A percentile compares a stretch with the other conserved stretches of the same genome.
Evolutionary conservation across 768 basidiomycete species (phyloP).

Genomic region (Mycena rebaudengoi): DNA sequence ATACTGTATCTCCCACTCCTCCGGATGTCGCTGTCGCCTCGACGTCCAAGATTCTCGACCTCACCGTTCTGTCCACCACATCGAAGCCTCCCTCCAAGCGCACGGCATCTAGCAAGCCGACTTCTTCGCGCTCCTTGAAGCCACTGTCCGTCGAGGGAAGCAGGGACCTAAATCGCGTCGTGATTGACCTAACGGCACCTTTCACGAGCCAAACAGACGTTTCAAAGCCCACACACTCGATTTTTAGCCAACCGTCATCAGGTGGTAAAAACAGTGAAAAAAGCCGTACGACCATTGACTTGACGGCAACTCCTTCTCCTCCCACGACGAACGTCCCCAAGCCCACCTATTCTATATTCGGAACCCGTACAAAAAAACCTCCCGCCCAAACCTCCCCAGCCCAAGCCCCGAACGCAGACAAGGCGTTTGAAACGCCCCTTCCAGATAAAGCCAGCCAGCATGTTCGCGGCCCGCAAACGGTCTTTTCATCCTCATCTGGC

Average conservation of each 20-base stretch:
- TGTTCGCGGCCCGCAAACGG: constrained; percentile 64
- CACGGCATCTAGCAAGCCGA: background rate
- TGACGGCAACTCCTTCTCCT: background rate
- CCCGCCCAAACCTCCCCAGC: constrained; percentile 7
- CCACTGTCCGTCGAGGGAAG: constrained; percentile 28
- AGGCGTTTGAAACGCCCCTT: constrained; percentile 46
- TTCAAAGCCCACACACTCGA: constrained; percentile 5
- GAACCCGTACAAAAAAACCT: constrained; percentile 36
- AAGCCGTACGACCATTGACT: no score
- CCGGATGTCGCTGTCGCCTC: background rate
- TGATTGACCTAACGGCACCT: constrained; percentile 48
- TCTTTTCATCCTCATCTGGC: constrained; percentile 37
- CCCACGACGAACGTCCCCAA: constrained; percentile 29
- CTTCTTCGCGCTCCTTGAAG: background rate
- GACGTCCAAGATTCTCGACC: constrained; percentile 9
- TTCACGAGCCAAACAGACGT: background rate
- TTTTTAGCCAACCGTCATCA: background rate
- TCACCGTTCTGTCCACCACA: background rate
- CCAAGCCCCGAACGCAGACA: background rate
- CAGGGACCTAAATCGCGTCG: constrained; percentile 51
- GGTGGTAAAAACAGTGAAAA: no score
- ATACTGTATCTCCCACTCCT: background rate
- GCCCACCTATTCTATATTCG: constrained; percentile 57
- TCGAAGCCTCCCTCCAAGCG: constrained; percentile 4
- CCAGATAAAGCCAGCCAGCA: constrained; percentile 65